A percentile compares a stretch with the other conserved stretches of the same genome.
Conservation (phyloP, 192 early-diverging fungal species). For the Paraglomus occultum region DNA sequence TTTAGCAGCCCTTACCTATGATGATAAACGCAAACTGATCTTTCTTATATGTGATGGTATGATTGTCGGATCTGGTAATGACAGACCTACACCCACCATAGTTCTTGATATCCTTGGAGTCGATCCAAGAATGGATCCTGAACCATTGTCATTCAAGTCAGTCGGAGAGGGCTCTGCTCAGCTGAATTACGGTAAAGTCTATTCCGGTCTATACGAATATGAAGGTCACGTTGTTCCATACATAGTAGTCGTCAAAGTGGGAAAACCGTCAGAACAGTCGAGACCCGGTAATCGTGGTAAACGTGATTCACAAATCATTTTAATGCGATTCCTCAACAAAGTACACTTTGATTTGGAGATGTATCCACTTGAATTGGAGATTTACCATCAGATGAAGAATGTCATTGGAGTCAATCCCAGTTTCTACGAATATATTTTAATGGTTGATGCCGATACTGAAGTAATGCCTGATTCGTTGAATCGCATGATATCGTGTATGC, state of each 20-base stretch:
- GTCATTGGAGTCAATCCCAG: constrained; percentile 88
- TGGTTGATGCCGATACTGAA: constrained; percentile 83
- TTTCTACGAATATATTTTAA: constrained; percentile 75
- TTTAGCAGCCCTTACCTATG: constrained; percentile 71
- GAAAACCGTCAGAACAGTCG: constrained; percentile 78
- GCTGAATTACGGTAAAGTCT: constrained; percentile 94
- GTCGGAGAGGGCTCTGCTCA: constrained; percentile 89
- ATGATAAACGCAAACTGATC: constrained; percentile 85
- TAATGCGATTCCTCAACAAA: constrained; percentile 90
- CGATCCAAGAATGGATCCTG: constrained; percentile 70
- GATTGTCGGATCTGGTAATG: constrained; percentile 96
- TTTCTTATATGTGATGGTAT: constrained; percentile 89
- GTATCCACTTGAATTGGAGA: constrained; percentile 92
- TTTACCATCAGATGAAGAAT: constrained; percentile 96
- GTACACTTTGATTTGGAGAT: constrained; percentile 91
- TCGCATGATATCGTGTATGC: constrained; percentile 81
- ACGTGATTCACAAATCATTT: constrained; percentile 94
- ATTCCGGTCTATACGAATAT: constrained; percentile 91
- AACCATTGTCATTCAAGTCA: constrained; percentile 78
- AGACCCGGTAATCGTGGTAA: constrained; percentile 97
- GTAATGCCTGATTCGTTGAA: constrained; percentile 84
- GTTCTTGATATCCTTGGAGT: constrained; percentile 91
- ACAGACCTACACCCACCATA: constrained; percentile 94
- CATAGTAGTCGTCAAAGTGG: constrained; percentile 92
- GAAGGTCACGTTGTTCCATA: constrained; percentile 89